Base-by-base conservation (phyloP, 768 basidiomycete genomes). In the Collybia nuda region DNA sequence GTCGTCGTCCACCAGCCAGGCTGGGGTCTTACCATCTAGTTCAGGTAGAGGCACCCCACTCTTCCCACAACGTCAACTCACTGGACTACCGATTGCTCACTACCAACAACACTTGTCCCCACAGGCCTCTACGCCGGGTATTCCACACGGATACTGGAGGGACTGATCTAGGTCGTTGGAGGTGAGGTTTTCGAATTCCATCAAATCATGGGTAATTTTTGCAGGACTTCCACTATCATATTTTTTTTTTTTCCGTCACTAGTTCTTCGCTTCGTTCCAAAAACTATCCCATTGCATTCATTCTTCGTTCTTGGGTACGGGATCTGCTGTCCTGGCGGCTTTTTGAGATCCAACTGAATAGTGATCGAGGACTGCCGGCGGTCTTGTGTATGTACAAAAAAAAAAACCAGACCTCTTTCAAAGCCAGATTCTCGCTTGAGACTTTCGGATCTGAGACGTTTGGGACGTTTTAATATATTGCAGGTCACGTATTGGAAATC, bases 51-150 rank as follows among this genome's bases (percentile, higher is more conserved):
- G 26, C 21, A 23, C 21, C 44, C 6, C 32, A n/a, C 14, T 46
- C 36, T 41, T 55, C 55, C 45, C 56, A 41, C 23, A 59, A 49
- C 24, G 51, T 55, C 9, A 59, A 59, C 42, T 48, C 22, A 28
- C 39, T 35, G 37, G 17, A 17, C n/a, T 26, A 15, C 5, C 46
- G 14, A 47, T 38, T 47, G 37, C 61, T 11, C 46, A 55, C 38
- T 39, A 32, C 19, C 28, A 43, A 24, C 39, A 26, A 40, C 50
- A 24, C 22, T 12, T 47, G 36, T 41, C 39, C 6, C 37, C 36
- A 36, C 46, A 23, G 28, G 19, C 17, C 23, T 47, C 46, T 2
- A 39, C 23, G 15, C 23, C 14, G 23, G 24, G 23, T 39, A 39
- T 39, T 26, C 46, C 44, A 23, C 44, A 47, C 17, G 22, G n/a